Base-by-base conservation (phyloP, 164 flowering plant species). In the Santalum album region DNA sequence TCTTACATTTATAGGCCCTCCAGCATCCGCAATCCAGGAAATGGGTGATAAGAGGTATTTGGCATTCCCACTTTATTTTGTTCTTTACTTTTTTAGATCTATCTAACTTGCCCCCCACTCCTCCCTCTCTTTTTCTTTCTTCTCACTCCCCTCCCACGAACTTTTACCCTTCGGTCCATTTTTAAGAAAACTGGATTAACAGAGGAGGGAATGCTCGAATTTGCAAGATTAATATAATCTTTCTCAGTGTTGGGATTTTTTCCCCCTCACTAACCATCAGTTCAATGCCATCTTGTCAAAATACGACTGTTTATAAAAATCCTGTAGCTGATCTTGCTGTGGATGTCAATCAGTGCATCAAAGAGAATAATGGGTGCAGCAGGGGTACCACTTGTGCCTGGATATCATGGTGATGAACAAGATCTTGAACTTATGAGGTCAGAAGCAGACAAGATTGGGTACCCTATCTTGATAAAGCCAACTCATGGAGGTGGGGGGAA, bases 401-500 rank as follows among this genome's bases (percentile, higher is more conserved):
- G 99, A 63, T 94, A 94, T 72, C 99, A 94, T 77, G 99, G 97
- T 25, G 43, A 51, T 50, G 87, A 87, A 62, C 99, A 94, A 66
- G 96, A 87, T 72, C 70, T 94, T 62, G 88, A 90, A 36, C 60
- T 78, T 52, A 84, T 89, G 91, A 87, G 75, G 64, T 66, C 60
- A 44, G 96, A 94, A 78, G 99, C 96, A 42, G 92, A 85, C 27
- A 80, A 82, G 67, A 87, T 94, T 73, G 96, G 99, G 35, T 94
- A 94, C 69, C 97, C 99, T 54, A 48, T 89, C 46, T 59, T 92
- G 65, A 89, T 92, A 73, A 92, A 92, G 72, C 99, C 99, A 19
- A 92, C 99, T n/a, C 99, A 92, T 78, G 99, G 99, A 64, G 99
- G 99, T 65, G 99, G 99, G 69, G 99, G 99, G 62, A 89, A 92